A percentile compares a stretch with the other conserved stretches of the same genome.
These are phyloP conservation scores for Xylariaceae sp. DNA, from an alignment of 2,329 filamentous ascomycete species.

Conservation along the genomic window DNA sequence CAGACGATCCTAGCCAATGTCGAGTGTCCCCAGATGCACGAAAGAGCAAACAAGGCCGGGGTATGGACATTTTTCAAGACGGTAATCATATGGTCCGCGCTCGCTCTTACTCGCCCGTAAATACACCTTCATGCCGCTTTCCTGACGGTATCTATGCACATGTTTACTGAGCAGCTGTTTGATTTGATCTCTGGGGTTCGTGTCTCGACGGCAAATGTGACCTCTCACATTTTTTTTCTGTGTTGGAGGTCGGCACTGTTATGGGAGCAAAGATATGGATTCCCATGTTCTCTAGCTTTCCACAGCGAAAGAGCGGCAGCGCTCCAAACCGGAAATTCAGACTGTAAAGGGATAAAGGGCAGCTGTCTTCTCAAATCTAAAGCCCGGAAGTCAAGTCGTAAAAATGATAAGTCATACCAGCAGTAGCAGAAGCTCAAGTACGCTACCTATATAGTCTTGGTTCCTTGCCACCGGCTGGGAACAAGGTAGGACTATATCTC, in stretches of 20 bases:
- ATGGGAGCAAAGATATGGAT: background rate
- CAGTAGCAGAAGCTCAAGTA: background rate
- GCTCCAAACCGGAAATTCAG: too few relatives aligned
- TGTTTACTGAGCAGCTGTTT: conserved; percentile 2
- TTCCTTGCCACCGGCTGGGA: background rate
- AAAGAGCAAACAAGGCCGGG: conserved; percentile 18
- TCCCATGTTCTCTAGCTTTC: background rate
- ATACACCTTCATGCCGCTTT: conserved; percentile 17
- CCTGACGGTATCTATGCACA: conserved; percentile 10
- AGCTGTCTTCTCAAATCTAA: background rate
- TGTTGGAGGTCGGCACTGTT: conserved; percentile 5
- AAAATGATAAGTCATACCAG: conserved; percentile 2
- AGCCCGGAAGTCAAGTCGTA: background rate
- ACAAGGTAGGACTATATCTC: background rate
- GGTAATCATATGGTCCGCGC: background rate
- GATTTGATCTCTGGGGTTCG: conserved; percentile 2
- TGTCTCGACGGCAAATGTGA: conserved; percentile 8
- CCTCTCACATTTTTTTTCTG: conserved; percentile 8
- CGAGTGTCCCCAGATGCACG: conserved; percentile 4
- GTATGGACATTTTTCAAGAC: background rate
- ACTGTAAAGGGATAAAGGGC: background rate
- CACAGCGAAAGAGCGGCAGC: too few relatives aligned
- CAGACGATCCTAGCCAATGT: background rate
- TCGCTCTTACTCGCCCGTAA: conserved; percentile 6
- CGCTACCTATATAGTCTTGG: conserved; percentile 10